Conservation (phyloP, 2,329 filamentous ascomycete species). For the Trichophyton schoenleinii region DNA sequence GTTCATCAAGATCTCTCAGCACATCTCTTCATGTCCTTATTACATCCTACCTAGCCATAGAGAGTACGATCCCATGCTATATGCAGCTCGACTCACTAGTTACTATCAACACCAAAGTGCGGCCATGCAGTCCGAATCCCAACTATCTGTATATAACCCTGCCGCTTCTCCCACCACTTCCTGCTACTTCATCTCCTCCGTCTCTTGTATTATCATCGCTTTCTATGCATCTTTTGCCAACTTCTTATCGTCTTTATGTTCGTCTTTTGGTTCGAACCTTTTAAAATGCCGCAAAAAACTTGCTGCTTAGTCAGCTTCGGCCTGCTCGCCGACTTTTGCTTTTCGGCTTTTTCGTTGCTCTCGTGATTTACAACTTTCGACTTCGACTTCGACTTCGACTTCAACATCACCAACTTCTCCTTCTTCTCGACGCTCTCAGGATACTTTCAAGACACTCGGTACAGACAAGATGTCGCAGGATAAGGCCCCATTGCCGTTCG, state of each 20-base stretch:
- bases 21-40: not conserved
- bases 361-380: not conserved
- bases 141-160: not conserved
- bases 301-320: not conserved
- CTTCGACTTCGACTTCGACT: not conserved
- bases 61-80: not conserved
- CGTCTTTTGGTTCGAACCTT: not conserved
- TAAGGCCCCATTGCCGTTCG: constrained; percentile 71
- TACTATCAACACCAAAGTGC: not conserved
- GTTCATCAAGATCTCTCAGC: not conserved
- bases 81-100: not conserved
- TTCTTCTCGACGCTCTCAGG: not conserved
- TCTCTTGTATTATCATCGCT: not conserved
- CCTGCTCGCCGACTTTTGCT: not conserved
- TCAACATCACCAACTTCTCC: not conserved
- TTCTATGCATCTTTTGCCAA: not conserved
- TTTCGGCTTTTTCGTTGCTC: not conserved
- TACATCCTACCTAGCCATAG: not conserved
- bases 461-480: constrained; percentile 47
- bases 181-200: not conserved
- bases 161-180: no score
- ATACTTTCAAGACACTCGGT: not conserved
- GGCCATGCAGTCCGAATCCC: not conserved
- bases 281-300: not conserved
- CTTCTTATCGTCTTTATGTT: not conserved